Percentiles rank a stretch among this genome's conserved stretches.
Conservation (phyloP, 2,329 filamentous ascomycete species). For the Furcasterigmium furcatum region DNA sequence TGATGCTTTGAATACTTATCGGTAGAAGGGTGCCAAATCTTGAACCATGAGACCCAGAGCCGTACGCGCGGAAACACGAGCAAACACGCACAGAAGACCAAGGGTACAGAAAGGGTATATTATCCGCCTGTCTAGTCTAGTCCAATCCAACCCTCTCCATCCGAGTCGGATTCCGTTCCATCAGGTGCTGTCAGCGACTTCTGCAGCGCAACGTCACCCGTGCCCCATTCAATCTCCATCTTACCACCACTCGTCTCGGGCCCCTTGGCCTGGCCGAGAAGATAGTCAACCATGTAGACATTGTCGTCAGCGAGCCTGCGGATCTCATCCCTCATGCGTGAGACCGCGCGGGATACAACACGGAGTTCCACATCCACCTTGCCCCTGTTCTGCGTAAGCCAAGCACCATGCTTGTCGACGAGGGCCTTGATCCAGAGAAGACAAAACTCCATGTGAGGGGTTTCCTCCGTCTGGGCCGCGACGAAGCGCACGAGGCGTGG, state of each 20-base stretch:
- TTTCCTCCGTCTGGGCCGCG: constrained; percentile 82
- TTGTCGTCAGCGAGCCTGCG: constrained; percentile 84
- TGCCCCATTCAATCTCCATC: constrained; percentile 15
- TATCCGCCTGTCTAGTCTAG: constrained; percentile 35
- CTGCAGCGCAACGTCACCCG: constrained; percentile 8
- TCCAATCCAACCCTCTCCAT: constrained; percentile 44
- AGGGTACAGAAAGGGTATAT: constrained; percentile 10
- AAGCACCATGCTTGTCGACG: constrained; percentile 79
- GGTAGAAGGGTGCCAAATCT: background rate
- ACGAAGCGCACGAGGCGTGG: constrained; percentile 82
- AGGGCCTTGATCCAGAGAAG: constrained; percentile 86
- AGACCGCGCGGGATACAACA: constrained; percentile 75
- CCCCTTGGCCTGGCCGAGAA: constrained; percentile 50
- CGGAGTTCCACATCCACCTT: constrained; percentile 83
- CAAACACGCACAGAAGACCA: no score
- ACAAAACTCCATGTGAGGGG: constrained; percentile 92
- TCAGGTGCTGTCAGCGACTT: constrained; percentile 8
- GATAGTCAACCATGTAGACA: constrained; percentile 82
- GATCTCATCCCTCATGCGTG: constrained; percentile 78
- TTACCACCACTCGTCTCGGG: constrained; percentile 15
- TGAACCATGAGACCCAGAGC: no score
- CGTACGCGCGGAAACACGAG: no score
- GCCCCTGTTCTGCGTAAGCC: constrained; percentile 76
- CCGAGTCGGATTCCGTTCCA: constrained; percentile 30
- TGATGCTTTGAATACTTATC: no score